Conservation (phyloP, 2,329 filamentous ascomycete genomes). For the Exophiala sp. region DNA sequence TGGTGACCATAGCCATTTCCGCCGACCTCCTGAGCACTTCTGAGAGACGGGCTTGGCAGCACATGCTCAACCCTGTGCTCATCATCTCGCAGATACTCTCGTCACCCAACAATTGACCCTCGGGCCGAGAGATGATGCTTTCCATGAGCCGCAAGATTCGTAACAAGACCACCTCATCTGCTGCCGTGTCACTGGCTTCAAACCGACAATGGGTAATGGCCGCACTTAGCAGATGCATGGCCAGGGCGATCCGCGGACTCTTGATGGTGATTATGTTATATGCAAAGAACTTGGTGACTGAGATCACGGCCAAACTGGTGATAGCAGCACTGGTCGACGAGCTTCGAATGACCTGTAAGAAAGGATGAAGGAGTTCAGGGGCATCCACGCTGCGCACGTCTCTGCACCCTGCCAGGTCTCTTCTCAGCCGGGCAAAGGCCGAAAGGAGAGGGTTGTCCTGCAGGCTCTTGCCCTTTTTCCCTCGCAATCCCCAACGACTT, state of each 20-base stretch:
- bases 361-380: slow-evolving; percentile 80
- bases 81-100: slow-evolving; percentile 99
- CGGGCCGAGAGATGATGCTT: slow-evolving; percentile 90
- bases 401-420: slow-evolving; percentile 81
- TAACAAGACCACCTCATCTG: slow-evolving; percentile 90
- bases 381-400: slow-evolving; percentile 88
- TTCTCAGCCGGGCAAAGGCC: slow-evolving; percentile 82
- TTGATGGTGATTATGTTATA: slow-evolving; percentile 82
- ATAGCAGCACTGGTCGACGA: slow-evolving; percentile 95
- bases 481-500: slow-evolving; percentile 86
- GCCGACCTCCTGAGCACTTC: slow-evolving; percentile 85
- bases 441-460: slow-evolving; percentile 96
- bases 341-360: slow-evolving; percentile 91
- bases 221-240: slow-evolving; percentile 89
- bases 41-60: slow-evolving; percentile 85
- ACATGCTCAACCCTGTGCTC: slow-evolving; percentile 95
- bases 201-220: slow-evolving; percentile 97
- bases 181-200: slow-evolving; percentile 88
- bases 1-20: slow-evolving; percentile 91
- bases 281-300: slow-evolving; percentile 91
- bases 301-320: slow-evolving; percentile 86
- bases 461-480: slow-evolving; percentile 94
- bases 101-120: slow-evolving; percentile 88
- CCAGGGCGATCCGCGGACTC: slow-evolving; percentile 81
- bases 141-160: slow-evolving; percentile 98